These are phyloP conservation scores for Fusarium humuli DNA, from an alignment of 2,329 filamentous ascomycete species.

Conservation along the genomic window DNA sequence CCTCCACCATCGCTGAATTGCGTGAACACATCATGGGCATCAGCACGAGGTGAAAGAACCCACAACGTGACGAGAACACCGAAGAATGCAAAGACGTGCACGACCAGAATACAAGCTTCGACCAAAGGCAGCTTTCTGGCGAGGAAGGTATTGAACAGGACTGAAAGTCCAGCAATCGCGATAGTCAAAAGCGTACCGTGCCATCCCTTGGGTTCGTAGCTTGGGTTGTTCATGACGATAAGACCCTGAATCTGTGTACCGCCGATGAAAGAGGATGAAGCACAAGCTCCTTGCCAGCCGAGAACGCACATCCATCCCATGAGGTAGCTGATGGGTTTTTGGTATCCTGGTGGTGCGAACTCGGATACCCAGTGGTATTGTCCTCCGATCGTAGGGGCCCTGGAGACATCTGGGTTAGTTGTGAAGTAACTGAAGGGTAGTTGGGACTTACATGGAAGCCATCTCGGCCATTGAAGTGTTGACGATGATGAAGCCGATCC, in stretches of 20 bases:
- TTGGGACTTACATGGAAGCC: slow-evolving; percentile 55
- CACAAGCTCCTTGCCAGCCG: slow-evolving; percentile 58
- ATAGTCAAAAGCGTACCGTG: slow-evolving; percentile 37
- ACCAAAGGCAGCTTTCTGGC: slow-evolving; percentile 35
- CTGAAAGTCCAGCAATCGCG: slow-evolving; percentile 28
- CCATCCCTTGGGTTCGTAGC: slow-evolving; percentile 32
- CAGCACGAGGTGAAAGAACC: slow-evolving; percentile 36
- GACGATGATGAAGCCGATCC: slow-evolving; percentile 54
- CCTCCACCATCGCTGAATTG: slow-evolving; percentile 39
- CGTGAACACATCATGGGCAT: slow-evolving; percentile 34
- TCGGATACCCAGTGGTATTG: slow-evolving; percentile 71
- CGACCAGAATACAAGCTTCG: slow-evolving; percentile 30
- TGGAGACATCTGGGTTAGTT: neutral
- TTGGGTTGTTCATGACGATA: slow-evolving; percentile 49
- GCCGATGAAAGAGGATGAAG: slow-evolving; percentile 56
- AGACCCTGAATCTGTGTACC: slow-evolving; percentile 60
- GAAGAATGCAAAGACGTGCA: slow-evolving; percentile 42
- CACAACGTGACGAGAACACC: slow-evolving; percentile 38
- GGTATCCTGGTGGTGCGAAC: slow-evolving; percentile 60
- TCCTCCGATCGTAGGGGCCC: slow-evolving; percentile 66
- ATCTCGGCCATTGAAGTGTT: slow-evolving; percentile 61
- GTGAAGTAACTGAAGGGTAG: rapidly evolving
- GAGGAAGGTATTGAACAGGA: slow-evolving; percentile 35
- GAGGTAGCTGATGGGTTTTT: slow-evolving; percentile 66
- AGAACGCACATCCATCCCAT: slow-evolving; percentile 60